Conservation (phyloP, 2,329 filamentous ascomycete genomes). For the Aspergillus tubingensis region DNA sequence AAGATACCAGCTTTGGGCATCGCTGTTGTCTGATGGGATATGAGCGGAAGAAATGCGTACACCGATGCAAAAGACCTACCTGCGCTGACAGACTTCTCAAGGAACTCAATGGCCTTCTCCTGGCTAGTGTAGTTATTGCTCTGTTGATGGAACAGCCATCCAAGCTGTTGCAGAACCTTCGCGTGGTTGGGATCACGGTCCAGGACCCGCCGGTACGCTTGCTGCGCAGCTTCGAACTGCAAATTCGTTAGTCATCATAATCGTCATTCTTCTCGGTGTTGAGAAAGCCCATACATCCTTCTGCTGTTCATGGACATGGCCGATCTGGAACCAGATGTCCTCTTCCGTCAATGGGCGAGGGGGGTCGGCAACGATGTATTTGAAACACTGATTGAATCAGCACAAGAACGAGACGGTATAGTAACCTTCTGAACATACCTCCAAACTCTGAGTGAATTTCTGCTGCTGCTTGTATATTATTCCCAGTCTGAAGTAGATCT, state of each 20-base stretch:
- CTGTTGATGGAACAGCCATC: slow-evolving; percentile 96
- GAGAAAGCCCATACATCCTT: slow-evolving; percentile 78
- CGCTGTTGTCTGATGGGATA: slow-evolving; percentile 70
- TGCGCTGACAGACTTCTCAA: slow-evolving; percentile 93
- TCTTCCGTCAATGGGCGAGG: slow-evolving; percentile 92
- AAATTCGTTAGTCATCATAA: slow-evolving; percentile 33
- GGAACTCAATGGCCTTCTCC: slow-evolving; percentile 92
- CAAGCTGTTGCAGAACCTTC: slow-evolving; percentile 95
- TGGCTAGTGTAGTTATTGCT: slow-evolving; percentile 89
- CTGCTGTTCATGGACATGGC: slow-evolving; percentile 97
- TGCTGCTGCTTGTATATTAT: slow-evolving; percentile 99
- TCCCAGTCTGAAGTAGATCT: slow-evolving; percentile 97
- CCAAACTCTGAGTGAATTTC: slow-evolving; percentile 87
- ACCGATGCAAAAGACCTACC: slow-evolving; percentile 58
- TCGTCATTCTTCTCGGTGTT: neutral
- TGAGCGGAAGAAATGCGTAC: neutral
- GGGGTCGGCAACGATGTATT: slow-evolving; percentile 92
- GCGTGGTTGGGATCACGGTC: slow-evolving; percentile 95
- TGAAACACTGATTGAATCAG: slow-evolving; percentile 73
- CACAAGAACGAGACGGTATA: slow-evolving; percentile 1
- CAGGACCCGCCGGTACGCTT: slow-evolving; percentile 87
- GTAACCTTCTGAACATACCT: slow-evolving; percentile 60
- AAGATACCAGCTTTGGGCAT: slow-evolving; percentile 98
- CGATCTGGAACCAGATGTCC: slow-evolving; percentile 99
- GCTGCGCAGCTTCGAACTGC: slow-evolving; percentile 89